Conservation (phyloP, 768 basidiomycete species). For the Tephrocybe sp. region DNA sequence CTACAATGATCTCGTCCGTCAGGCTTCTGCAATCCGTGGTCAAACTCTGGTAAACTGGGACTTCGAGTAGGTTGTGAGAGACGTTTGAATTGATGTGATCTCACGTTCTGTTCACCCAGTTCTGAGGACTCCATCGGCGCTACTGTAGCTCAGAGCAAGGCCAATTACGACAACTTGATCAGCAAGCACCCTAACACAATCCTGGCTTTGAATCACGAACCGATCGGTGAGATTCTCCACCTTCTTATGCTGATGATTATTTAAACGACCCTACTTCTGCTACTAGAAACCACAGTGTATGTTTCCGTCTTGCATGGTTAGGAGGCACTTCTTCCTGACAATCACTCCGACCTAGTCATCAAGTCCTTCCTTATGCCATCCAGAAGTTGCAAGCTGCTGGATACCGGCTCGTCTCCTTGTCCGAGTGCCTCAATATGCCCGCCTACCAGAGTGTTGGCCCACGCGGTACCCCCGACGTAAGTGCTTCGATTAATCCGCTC, state of each 20-base stretch:
- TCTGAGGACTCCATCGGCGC: conserved; percentile 38
- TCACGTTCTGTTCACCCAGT: conserved; percentile 17
- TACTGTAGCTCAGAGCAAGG: conserved; percentile 29
- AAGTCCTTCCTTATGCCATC: conserved; percentile 38
- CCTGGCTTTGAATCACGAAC: conserved; percentile 43
- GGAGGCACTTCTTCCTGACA: neutral
- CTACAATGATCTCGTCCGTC: conserved; percentile 45
- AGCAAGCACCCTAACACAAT: conserved; percentile 30
- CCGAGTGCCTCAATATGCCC: conserved; percentile 36
- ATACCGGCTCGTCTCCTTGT: conserved; percentile 39
- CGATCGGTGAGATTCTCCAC: conserved; percentile 23
- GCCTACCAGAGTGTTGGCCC: conserved; percentile 33
- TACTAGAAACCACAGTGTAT: conserved; percentile 36
- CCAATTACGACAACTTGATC: conserved; percentile 27
- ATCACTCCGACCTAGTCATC: conserved; percentile 19
- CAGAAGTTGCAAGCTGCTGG: conserved; percentile 33
- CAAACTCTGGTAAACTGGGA: conserved; percentile 39
- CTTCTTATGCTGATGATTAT: neutral
- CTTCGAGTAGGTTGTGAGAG: conserved; percentile 19
- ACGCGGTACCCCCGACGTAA: conserved; percentile 31
- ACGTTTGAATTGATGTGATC: neutral
- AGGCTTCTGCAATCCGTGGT: conserved; percentile 31
- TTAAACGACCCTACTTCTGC: neutral
- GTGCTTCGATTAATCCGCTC: conserved; percentile 4
- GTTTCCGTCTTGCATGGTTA: conserved; percentile 1